Evolutionary conservation across 371 early-diverging fungal genomes (phyloP).

Genomic region (Mucor irregularis): DNA sequence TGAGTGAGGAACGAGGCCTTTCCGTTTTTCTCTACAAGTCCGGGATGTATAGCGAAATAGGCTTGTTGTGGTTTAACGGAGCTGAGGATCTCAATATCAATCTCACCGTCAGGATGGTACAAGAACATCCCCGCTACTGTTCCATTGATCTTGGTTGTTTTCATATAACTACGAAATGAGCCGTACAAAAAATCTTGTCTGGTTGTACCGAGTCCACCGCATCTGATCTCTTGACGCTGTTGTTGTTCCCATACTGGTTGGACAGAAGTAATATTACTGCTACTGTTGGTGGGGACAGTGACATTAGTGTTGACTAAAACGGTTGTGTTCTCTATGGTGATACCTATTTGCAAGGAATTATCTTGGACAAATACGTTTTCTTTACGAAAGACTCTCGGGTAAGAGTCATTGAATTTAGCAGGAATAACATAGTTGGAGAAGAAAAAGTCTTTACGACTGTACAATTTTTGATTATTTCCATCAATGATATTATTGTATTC

Average conservation of each 20-base stretch:
- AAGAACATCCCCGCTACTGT: slow-evolving; percentile 44
- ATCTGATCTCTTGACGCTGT: too few species aligned
- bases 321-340: slow-evolving; percentile 1
- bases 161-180: slow-evolving; percentile 38
- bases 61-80: slow-evolving; percentile 26
- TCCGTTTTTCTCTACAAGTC: slow-evolving; percentile 32
- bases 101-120: slow-evolving; percentile 38
- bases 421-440: slow-evolving; percentile 28
- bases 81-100: slow-evolving; percentile 46
- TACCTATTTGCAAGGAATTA: slow-evolving; percentile 17
- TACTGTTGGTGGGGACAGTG: neutral
- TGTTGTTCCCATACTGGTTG: neutral
- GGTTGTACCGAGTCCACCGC: slow-evolving; percentile 1
- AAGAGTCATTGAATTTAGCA: slow-evolving; percentile 29
- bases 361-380: slow-evolving; percentile 26
- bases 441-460: slow-evolving; percentile 15
- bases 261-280: too few species aligned
- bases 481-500: slow-evolving; percentile 19
- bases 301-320: too few species aligned
- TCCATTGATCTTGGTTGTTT: slow-evolving; percentile 27
- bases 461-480: slow-evolving; percentile 2
- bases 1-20: slow-evolving; percentile 37
- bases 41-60: slow-evolving; percentile 45
- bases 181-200: slow-evolving; percentile 46
- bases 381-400: slow-evolving; percentile 31